Percentiles rank a stretch among this genome's conserved stretches.
Evolutionary conservation across 257 asterid genomes (phyloP).

Genomic region (Marsdenia floribunda): DNA sequence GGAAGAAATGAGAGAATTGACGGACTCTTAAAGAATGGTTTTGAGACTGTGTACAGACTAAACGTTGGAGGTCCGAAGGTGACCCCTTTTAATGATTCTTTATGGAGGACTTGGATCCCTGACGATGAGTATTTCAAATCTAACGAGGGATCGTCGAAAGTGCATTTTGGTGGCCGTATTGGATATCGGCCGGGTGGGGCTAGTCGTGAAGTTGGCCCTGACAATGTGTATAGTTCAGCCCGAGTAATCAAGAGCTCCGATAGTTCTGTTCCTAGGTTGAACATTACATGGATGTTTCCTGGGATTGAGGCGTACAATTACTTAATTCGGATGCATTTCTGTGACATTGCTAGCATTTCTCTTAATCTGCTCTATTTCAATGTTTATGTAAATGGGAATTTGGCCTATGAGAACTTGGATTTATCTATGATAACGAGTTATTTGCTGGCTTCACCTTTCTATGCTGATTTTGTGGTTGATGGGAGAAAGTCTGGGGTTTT

Average conservation of each 20-base stretch:
- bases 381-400: slow-evolving; percentile 63
- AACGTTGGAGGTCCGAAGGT: slow-evolving; percentile 87
- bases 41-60: slow-evolving; percentile 73
- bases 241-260: slow-evolving; percentile 56
- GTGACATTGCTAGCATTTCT: slow-evolving; percentile 79
- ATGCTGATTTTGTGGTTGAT: slow-evolving; percentile 73
- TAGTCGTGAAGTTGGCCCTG: slow-evolving; percentile 87
- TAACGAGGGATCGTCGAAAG: slow-evolving; percentile 26
- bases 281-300: slow-evolving; percentile 62
- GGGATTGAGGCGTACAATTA: slow-evolving; percentile 56
- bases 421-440: slow-evolving; percentile 42
- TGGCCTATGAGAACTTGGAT: slow-evolving; percentile 78
- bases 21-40: slow-evolving; percentile 60
- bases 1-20: slow-evolving; percentile 43
- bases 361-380: slow-evolving; percentile 59
- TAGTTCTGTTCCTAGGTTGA: slow-evolving; percentile 35
- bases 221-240: slow-evolving; percentile 75
- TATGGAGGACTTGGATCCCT: slow-evolving; percentile 87
- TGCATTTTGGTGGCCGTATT: slow-evolving; percentile 61
- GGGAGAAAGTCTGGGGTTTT: slow-evolving; percentile 34
- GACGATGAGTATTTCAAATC: slow-evolving; percentile 52
- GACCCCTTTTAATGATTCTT: slow-evolving; percentile 88
- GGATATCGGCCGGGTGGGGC: slow-evolving; percentile 68
- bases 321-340: slow-evolving; percentile 80
- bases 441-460: slow-evolving; percentile 78